A percentile compares a stretch with the other conserved stretches of the same genome.
Evolutionary conservation across 2,329 filamentous ascomycete genomes (phyloP).

Genomic region (Geosmithia putterillii): DNA sequence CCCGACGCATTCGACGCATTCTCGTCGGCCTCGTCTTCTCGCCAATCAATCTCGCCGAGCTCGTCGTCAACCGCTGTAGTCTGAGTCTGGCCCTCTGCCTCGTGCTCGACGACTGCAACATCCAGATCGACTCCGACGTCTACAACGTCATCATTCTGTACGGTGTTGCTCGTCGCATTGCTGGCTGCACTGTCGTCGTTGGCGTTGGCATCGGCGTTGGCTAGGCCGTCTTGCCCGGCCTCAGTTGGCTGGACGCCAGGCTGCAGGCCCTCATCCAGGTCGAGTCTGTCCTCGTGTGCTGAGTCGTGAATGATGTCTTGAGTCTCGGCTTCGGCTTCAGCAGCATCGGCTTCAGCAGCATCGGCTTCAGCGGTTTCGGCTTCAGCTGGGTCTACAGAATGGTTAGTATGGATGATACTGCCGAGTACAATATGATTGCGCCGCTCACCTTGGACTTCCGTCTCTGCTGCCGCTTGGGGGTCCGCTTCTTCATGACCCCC

Average conservation of each 20-base stretch:
- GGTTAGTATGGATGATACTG: too few relatives aligned
- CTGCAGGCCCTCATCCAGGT: constrained; percentile 2
- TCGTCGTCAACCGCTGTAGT: neutral
- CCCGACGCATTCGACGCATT: constrained; percentile 2
- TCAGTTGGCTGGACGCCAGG: neutral
- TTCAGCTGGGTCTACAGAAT: too few relatives aligned
- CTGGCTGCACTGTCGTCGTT: neutral
- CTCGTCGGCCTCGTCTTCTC: constrained; percentile 9
- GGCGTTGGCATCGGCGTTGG: too few relatives aligned
- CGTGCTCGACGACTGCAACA: neutral
- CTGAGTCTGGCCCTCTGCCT: too few relatives aligned
- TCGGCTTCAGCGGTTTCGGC: too few relatives aligned
- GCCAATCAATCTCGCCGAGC: constrained; percentile 12
- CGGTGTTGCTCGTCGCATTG: constrained; percentile 1
- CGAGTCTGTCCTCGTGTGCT: constrained; percentile 3
- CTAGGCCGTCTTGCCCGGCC: too few relatives aligned
- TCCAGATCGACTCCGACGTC: neutral
- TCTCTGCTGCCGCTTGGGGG: too few relatives aligned
- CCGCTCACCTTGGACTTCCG: too few relatives aligned
- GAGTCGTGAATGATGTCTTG: neutral
- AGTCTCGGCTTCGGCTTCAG: neutral
- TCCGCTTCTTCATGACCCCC: too few relatives aligned
- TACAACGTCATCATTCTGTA: constrained; percentile 2
- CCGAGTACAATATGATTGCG: too few relatives aligned
- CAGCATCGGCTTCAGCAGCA: neutral